These are phyloP conservation scores for Angomonas ambiguus DNA, from an alignment of 208 protist species.

Conservation along the genomic window DNA sequence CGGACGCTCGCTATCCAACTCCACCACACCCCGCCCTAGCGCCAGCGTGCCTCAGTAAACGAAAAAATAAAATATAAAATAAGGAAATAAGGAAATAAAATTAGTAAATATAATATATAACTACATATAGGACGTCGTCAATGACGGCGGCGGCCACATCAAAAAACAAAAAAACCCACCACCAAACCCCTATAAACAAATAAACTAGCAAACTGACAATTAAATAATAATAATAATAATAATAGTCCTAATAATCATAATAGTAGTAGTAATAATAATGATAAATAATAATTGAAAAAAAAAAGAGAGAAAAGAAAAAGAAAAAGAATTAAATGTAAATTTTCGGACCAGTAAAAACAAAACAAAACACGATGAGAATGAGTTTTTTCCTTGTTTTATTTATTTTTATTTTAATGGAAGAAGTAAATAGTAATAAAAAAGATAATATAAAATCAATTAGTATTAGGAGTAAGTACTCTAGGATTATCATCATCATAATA, in stretches of 20 bases:
- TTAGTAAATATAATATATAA: no score
- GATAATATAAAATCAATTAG: no score
- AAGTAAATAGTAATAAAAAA: no score
- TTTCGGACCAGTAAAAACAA: background rate
- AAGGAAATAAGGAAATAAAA: no score
- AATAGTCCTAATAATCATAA: background rate
- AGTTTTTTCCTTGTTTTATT: background rate
- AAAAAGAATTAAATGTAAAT: background rate
- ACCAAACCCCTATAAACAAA: no score
- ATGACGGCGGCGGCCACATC: no score
- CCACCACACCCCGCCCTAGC: background rate
- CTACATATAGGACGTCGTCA: no score
- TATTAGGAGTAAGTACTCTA: no score
- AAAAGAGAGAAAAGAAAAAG: background rate
- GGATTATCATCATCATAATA: no score
- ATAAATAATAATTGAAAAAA: constrained; percentile 8
- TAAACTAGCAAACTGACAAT: no score
- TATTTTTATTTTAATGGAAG: constrained; percentile 10
- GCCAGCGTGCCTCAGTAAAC: no score
- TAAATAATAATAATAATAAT: constrained; percentile 4
- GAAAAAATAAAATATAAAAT: no score
- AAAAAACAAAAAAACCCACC: background rate
- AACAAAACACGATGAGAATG: background rate
- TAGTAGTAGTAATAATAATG: background rate
- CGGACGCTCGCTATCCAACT: background rate